phyloP scores from a whole-genome alignment of 495 filamentous ascomycete genomes.

The Hapsidospora chrysogenum region DNA sequence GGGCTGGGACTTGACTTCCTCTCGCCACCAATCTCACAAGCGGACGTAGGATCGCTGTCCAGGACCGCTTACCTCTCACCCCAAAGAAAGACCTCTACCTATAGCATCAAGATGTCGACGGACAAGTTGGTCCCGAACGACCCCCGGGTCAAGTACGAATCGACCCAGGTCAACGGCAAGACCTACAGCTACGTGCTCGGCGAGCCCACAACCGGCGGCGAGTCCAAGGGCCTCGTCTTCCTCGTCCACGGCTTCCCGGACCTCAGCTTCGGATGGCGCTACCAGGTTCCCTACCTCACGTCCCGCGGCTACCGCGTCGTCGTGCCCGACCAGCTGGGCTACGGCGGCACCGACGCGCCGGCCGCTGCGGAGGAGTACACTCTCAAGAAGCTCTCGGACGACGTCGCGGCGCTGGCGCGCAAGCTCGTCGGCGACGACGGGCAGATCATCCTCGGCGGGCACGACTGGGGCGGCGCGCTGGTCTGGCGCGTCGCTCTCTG shows the following conservation, averaged over 20 bases:
- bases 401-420: conserved; percentile 47
- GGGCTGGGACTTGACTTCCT: too few species aligned
- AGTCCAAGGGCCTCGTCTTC: conserved; percentile 44
- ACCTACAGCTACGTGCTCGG: conserved; percentile 58
- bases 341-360: conserved; percentile 52
- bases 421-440: conserved; percentile 32
- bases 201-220: conserved; percentile 27
- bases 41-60: too few species aligned
- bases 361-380: conserved; percentile 38
- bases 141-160: conserved; percentile 42
- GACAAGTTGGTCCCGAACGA: conserved; percentile 51
- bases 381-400: conserved; percentile 50
- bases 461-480: conserved; percentile 61
- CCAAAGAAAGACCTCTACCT: neutral
- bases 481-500: conserved; percentile 49
- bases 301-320: conserved; percentile 53
- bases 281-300: conserved; percentile 65
- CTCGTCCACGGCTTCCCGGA: conserved; percentile 48
- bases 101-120: conserved; percentile 30
- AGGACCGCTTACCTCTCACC: too few species aligned
- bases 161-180: conserved; percentile 40
- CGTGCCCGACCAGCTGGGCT: conserved; percentile 68
- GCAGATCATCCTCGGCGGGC: conserved; percentile 50
- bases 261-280: conserved; percentile 57
- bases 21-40: too few species aligned